Base-by-base conservation (phyloP, 768 basidiomycete genomes). In the Podaxis pistillaris region DNA sequence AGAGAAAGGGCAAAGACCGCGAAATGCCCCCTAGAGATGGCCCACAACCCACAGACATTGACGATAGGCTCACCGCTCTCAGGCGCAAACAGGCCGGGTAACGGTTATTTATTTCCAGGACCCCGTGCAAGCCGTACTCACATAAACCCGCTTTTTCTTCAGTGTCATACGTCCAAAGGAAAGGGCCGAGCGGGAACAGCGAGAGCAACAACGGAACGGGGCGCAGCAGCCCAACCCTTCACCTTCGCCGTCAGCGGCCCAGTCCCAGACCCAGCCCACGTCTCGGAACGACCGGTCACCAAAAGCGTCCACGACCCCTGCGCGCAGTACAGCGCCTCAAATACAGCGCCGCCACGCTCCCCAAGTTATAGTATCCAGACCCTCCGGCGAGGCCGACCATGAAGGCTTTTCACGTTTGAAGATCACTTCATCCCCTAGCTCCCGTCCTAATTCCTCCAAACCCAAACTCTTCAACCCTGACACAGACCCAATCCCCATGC, bases 391-490 rank as follows among this genome's bases (percentile, higher is more conserved):
- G 56, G 79, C 87, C 6, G 88, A 90, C 72, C 80, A 83, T 50
- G 88, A 87, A 66, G 89, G 90, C 57, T 92, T 92, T 70, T 86
- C 85, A 49, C 86, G 90, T 24, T 83, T 92, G 68, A 87, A 83
- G 71, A 88, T 91, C 19, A 89, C 90, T 4, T 74, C 81, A 46
- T 72, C 84, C 41, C 70, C 83, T 59, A 76, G 79, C 63, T 64
- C 76, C 24, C 70, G 72, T 64, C 75, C 77, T 53, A 67, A 72
- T 64, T 72, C 73, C 69, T 61, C 72, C 62, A 68, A 71, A 55
- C 62, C 75, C 24, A 88, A 87, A 66, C 81, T 93, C 0, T 94
- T 79, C 74, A 89, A 93, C 68, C 91, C 91, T 0, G 81, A 90
- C 62, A 78, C 84, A 0, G 90, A 92, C 69, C 82, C 86, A 9